Evolutionary conservation across 108 stramenopile genomes (phyloP), one percentile per base, ranked within the genome.

Genomic region (Parmales sp.): DNA sequence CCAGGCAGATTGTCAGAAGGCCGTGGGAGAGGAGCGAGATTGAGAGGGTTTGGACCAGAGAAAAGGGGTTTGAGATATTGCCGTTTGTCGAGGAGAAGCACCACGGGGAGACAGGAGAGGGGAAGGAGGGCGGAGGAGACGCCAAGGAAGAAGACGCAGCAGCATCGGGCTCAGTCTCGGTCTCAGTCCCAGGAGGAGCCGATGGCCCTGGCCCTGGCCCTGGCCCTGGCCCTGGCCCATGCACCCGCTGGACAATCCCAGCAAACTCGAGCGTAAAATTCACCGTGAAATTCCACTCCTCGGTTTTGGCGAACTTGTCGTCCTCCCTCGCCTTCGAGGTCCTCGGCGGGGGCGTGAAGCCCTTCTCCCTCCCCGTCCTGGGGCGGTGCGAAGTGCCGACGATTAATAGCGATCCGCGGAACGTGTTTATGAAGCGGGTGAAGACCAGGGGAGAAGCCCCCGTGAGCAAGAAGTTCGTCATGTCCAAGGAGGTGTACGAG

Each of bases 401-500:
- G 39, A 79, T 85, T 41, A 77, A 78, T 67, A 28, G 44, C 34
- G 82, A 85, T 45, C 81, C 84, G 1, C 45, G 82, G 20, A 83
- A 82, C 46, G 78, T 85, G 9, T 85, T 85, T 64, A 83, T 85
- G 84, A 28, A 68, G 37, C 63, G 82, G 25, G 41, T 81, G 34
- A 85, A 83, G 72, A 70, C 72, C 48, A 39, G 69, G 36, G 54
- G 73, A 13, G 78, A 51, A 2, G 73, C 49, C 41, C 69, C 41
- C 11, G 38, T 69, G 5, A 20, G 29, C 9, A 71, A 72, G 39
- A 26, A 44, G 0, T 79, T 51, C 45, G 64, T 79, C 45, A 60
- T 69, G 64, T n/a, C 51, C 0, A 29, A n/a, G 29, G 49, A 45
- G 34, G 37, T 26, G 19, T 84, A 79, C 75, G 81, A 82, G 34